A percentile compares a stretch with the other conserved stretches of the same genome.
phyloP scores from a whole-genome alignment of 75 land plant species.

The Cupressus sempervirens region DNA sequence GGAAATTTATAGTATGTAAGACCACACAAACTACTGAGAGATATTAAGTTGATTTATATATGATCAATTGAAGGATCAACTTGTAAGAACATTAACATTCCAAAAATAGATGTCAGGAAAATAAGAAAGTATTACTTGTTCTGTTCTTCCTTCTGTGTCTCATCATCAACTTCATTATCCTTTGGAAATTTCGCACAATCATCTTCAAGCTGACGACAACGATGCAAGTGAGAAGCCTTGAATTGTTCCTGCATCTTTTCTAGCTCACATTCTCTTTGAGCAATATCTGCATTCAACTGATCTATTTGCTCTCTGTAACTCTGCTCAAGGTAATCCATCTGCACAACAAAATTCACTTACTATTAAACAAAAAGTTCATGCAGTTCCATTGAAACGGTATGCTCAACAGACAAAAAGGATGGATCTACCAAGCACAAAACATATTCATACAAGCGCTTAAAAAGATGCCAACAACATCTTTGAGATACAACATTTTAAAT shows the following conservation, averaged over 20 bases:
- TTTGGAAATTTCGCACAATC: constrained; percentile 1
- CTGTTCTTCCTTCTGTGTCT: background rate
- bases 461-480: background rate
- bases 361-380: background rate
- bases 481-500: background rate
- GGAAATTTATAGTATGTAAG: background rate
- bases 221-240: background rate
- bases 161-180: background rate
- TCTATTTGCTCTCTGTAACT: constrained; percentile 7
- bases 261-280: background rate
- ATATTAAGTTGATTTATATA: background rate
- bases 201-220: constrained; percentile 12
- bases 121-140: constrained; percentile 1
- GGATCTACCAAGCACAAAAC: background rate
- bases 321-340: constrained; percentile 10
- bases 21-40: background rate
- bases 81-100: no score
- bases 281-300: constrained; percentile 7
- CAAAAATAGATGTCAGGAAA: background rate
- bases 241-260: constrained; percentile 7
- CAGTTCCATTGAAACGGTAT: background rate
- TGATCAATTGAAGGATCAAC: background rate
- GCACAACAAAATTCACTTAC: background rate
- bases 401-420: background rate
- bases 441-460: background rate